These are phyloP conservation scores for Hirschioporus abietinus DNA, from an alignment of 768 basidiomycete species.

Conservation along the genomic window DNA sequence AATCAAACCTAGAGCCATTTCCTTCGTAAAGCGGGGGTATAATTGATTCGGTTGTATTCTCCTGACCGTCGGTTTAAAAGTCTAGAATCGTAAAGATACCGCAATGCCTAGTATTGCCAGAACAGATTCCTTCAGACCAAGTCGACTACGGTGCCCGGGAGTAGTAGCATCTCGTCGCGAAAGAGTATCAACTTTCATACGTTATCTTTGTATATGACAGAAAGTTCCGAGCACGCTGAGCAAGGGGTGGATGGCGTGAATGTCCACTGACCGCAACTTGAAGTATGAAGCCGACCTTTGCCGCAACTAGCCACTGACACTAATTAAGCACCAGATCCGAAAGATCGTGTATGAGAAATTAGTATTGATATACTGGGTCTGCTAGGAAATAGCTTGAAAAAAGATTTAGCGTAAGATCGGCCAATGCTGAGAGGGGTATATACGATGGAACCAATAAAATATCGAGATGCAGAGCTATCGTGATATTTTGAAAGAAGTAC, in stretches of 20 bases:
- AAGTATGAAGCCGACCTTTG: neutral
- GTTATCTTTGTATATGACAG: neutral
- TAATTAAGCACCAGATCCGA: neutral
- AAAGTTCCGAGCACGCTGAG: neutral
- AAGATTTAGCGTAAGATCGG: too few relatives aligned
- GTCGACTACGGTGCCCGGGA: neutral
- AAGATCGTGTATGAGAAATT: neutral
- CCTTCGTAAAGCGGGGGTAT: too few relatives aligned
- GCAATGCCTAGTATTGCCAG: neutral
- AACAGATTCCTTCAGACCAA: neutral
- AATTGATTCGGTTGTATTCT: too few relatives aligned
- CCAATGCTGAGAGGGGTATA: neutral
- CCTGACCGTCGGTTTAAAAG: too few relatives aligned
- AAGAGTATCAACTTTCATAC: neutral
- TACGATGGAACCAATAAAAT: neutral
- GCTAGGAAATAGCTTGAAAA: too few relatives aligned
- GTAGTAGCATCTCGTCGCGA: neutral
- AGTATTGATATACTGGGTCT: too few relatives aligned
- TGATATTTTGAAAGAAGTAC: neutral
- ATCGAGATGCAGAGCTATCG: too few relatives aligned
- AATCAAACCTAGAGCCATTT: neutral
- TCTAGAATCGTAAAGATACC: too few relatives aligned
- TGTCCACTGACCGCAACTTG: neutral
- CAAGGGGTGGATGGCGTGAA: neutral
- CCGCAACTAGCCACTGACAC: neutral